These are phyloP conservation scores for Rhizoclosmatium sp. DNA, from an alignment of 192 early-diverging fungal genomes.

Conservation along the genomic window DNA sequence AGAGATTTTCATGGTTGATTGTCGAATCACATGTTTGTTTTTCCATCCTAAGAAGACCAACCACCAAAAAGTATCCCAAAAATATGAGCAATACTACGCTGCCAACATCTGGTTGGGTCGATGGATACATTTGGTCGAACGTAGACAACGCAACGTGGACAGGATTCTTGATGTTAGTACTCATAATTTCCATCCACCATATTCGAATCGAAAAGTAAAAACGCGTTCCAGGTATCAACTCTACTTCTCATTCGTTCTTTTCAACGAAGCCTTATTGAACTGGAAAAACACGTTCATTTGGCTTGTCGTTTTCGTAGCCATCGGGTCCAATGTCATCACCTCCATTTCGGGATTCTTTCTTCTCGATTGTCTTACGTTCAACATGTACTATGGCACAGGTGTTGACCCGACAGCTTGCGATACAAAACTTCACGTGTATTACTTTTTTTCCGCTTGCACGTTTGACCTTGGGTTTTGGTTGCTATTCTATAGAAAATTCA, in stretches of 20 bases:
- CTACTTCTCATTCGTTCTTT: neutral
- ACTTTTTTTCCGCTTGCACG: neutral
- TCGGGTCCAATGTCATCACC: neutral
- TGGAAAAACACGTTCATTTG: slow-evolving; percentile 8
- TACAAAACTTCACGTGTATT: slow-evolving; percentile 1
- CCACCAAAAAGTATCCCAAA: too few relatives aligned
- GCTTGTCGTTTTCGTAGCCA: neutral
- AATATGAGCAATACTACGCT: too few relatives aligned
- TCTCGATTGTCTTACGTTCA: slow-evolving; percentile 24
- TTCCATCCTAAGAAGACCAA: too few relatives aligned
- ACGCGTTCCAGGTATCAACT: neutral
- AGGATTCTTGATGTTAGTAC: neutral
- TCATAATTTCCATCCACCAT: too few relatives aligned
- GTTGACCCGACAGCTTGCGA: slow-evolving; percentile 4
- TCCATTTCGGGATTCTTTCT: slow-evolving; percentile 9
- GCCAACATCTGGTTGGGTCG: neutral
- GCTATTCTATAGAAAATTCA: slow-evolving; percentile 22
- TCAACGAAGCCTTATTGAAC: slow-evolving; percentile 13
- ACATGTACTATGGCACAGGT: neutral
- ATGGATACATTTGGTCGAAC: neutral
- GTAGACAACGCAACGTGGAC: slow-evolving; percentile 15
- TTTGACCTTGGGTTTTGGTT: slow-evolving; percentile 1
- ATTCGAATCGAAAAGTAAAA: too few relatives aligned
- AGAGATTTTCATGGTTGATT: too few relatives aligned
- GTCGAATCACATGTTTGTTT: too few relatives aligned